Evolutionary conservation across 371 early-diverging fungal species (phyloP).

Genomic region (Mucor lusitanicus): DNA sequence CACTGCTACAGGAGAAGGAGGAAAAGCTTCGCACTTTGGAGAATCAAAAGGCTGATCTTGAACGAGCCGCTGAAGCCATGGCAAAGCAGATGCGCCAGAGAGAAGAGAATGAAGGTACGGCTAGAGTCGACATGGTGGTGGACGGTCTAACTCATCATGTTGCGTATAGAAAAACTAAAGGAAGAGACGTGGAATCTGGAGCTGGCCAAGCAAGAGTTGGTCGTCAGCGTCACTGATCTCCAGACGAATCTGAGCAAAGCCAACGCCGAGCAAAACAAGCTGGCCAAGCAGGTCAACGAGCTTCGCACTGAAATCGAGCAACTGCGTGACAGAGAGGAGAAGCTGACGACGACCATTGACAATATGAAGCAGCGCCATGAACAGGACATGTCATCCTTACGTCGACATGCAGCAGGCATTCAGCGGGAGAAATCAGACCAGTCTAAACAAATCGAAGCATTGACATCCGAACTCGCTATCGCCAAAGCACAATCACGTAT

Average conservation of each 20-base stretch:
- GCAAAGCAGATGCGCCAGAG: slow-evolving; percentile 60
- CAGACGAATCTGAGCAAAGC: slow-evolving; percentile 58
- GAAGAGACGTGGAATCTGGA: slow-evolving; percentile 68
- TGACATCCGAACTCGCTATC: slow-evolving; percentile 57
- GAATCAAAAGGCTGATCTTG: slow-evolving; percentile 65
- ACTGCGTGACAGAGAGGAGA: slow-evolving; percentile 67
- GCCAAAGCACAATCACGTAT: slow-evolving; percentile 50
- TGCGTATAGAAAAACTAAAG: slow-evolving; percentile 47
- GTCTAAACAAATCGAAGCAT: slow-evolving; percentile 60
- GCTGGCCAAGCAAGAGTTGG: slow-evolving; percentile 59
- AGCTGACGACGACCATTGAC: slow-evolving; percentile 54
- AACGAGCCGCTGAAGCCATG: slow-evolving; percentile 64
- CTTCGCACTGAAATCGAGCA: slow-evolving; percentile 64
- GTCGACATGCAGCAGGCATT: slow-evolving; percentile 58
- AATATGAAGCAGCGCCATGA: slow-evolving; percentile 63
- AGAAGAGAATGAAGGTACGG: slow-evolving; percentile 65
- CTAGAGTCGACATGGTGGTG: no score
- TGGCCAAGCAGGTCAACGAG: slow-evolving; percentile 53
- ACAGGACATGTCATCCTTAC: slow-evolving; percentile 64
- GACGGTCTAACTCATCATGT: no score
- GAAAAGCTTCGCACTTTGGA: slow-evolving; percentile 65
- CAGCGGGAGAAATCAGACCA: slow-evolving; percentile 72
- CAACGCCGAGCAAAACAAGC: slow-evolving; percentile 57
- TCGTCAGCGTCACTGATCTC: slow-evolving; percentile 55
- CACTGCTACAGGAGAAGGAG: slow-evolving; percentile 61